Conservation (phyloP, 495 filamentous ascomycete genomes). For the Oidiodendron maius region DNA sequence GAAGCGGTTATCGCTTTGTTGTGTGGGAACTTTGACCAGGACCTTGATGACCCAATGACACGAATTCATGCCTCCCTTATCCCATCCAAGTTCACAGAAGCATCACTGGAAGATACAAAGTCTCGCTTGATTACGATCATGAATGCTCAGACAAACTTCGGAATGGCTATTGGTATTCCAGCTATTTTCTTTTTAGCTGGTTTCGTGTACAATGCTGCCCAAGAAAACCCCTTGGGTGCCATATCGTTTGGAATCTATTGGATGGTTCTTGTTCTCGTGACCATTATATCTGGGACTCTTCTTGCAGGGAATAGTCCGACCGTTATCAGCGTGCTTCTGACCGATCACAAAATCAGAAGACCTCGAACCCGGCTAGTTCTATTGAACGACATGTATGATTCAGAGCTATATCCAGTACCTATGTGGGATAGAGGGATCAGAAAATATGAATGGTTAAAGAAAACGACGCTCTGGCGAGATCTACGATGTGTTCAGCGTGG, state of each 20-base stretch:
- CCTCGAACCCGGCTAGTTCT: too few relatives aligned
- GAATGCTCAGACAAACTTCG: neutral
- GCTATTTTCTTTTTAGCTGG: neutral
- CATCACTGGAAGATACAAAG: neutral
- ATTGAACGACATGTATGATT: too few relatives aligned
- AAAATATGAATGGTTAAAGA: too few relatives aligned
- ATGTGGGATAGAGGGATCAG: too few relatives aligned
- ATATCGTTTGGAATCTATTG: neutral
- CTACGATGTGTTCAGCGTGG: too few relatives aligned
- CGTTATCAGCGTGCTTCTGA: too few relatives aligned
- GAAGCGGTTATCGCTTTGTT: neutral
- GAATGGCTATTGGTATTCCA: conserved; percentile 1
- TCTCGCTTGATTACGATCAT: neutral
- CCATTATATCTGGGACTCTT: too few relatives aligned
- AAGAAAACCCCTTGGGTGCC: neutral
- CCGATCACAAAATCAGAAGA: too few relatives aligned
- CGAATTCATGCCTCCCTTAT: neutral
- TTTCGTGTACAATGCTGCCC: conserved; percentile 3
- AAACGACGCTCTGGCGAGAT: too few relatives aligned
- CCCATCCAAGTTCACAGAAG: neutral
- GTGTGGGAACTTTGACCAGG: conserved; percentile 2
- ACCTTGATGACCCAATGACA: neutral
- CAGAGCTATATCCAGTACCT: too few relatives aligned
- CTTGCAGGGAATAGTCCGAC: too few relatives aligned
- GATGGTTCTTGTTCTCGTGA: too few relatives aligned